A percentile compares a stretch with the other conserved stretches of the same genome.
Evolutionary conservation across 1,284 basidiomycete genomes (phyloP).

Genomic region (Mixia osmundae): DNA sequence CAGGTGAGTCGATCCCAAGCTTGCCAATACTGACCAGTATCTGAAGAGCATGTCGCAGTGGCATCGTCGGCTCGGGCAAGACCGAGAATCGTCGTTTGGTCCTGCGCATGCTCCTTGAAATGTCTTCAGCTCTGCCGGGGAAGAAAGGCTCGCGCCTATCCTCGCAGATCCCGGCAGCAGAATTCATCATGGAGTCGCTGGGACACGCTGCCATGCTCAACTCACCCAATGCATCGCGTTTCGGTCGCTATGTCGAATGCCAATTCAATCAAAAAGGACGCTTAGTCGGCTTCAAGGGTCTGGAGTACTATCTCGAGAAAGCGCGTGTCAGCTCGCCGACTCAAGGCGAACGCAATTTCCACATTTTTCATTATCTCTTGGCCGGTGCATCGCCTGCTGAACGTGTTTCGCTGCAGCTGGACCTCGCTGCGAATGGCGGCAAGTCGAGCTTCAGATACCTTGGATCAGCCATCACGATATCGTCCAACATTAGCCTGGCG

Average conservation of each 20-base stretch:
- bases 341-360: conserved; percentile 70
- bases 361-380: conserved; percentile 87
- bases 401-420: conserved; percentile 56
- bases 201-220: conserved; percentile 34
- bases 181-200: conserved; percentile 86
- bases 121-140: no score
- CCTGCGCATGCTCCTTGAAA: no score
- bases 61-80: no score
- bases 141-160: no score
- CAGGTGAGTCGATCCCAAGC: no score
- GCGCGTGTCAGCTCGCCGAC: conserved; percentile 37
- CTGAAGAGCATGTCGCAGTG: no score
- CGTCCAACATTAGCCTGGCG: conserved; percentile 2
- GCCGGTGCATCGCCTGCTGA: conserved; percentile 74
- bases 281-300: conserved; percentile 70
- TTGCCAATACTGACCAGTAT: no score
- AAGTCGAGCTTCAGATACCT: conserved; percentile 6
- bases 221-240: conserved; percentile 23
- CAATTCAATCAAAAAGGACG: conserved; percentile 35
- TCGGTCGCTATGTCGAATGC: conserved; percentile 25
- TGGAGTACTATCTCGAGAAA: conserved; percentile 85
- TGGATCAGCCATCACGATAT: not conserved
- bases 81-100: no score
- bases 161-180: conserved; percentile 64
- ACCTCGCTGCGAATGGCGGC: conserved; percentile 39